These are phyloP conservation scores for Teratosphaeria gauchensis DNA, from an alignment of 2,329 filamentous ascomycete genomes.

Conservation along the genomic window DNA sequence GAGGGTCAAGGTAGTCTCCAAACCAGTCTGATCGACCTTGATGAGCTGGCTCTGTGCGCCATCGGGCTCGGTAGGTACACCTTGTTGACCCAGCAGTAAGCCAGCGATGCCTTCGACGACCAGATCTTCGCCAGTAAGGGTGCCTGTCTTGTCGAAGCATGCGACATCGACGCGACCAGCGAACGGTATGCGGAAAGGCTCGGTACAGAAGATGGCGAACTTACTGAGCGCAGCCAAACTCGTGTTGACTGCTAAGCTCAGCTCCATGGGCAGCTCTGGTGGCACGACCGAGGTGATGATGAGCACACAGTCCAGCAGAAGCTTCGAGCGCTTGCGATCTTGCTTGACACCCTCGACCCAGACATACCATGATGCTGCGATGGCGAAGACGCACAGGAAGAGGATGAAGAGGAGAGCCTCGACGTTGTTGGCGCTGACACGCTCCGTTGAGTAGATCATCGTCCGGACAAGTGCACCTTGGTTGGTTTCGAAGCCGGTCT, in stretches of 20 bases:
- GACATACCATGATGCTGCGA: slow-evolving; percentile 97
- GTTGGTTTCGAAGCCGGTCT: slow-evolving; percentile 97
- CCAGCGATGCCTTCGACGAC: slow-evolving; percentile 96
- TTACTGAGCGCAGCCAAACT: slow-evolving; percentile 89
- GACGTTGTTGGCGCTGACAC: slow-evolving; percentile 94
- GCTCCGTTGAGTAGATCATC: slow-evolving; percentile 99
- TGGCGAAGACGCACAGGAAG: slow-evolving; percentile 89
- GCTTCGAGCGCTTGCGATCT: slow-evolving; percentile 94
- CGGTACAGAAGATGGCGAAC: slow-evolving; percentile 95
- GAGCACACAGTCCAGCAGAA: slow-evolving; percentile 91
- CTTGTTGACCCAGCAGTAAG: slow-evolving; percentile 60
- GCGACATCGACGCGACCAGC: slow-evolving; percentile 91
- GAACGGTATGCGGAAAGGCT: slow-evolving; percentile 95
- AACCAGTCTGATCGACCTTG: slow-evolving; percentile 57
- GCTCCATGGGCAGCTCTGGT: slow-evolving; percentile 96
- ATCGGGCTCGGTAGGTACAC: slow-evolving; percentile 57
- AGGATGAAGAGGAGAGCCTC: slow-evolving; percentile 97
- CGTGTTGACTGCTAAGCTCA: slow-evolving; percentile 94
- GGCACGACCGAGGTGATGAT: slow-evolving; percentile 97
- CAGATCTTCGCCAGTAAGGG: slow-evolving; percentile 88
- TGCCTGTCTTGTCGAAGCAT: slow-evolving; percentile 98
- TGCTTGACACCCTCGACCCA: slow-evolving; percentile 93
- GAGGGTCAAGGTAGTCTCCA: slow-evolving; percentile 84
- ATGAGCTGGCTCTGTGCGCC: slow-evolving; percentile 75
- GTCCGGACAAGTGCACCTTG: slow-evolving; percentile 95